Evolutionary conservation across 2,329 filamentous ascomycete genomes (phyloP).

Genomic region (Fonsecaea monophora): DNA sequence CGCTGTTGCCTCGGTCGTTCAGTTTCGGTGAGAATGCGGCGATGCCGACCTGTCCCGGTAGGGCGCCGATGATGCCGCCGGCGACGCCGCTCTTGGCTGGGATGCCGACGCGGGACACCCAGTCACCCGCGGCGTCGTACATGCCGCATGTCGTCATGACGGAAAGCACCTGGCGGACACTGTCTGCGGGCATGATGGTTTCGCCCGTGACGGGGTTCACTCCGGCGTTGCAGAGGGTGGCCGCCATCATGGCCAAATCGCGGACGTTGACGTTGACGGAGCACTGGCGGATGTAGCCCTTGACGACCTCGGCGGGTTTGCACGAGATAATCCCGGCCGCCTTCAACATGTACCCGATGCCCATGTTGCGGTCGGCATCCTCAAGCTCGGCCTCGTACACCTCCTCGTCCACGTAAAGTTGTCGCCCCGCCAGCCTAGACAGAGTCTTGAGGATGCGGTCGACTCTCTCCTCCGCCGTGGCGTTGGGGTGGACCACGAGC

Average conservation of each 20-base stretch:
- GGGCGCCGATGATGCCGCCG: slow-evolving; percentile 28
- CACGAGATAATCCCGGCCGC: slow-evolving; percentile 30
- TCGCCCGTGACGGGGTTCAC: slow-evolving; percentile 30
- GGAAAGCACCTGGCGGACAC: slow-evolving; percentile 32
- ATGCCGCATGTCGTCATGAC: slow-evolving; percentile 33
- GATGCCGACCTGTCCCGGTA: slow-evolving; percentile 31
- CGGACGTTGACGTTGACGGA: slow-evolving; percentile 32
- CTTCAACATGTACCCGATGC: slow-evolving; percentile 31
- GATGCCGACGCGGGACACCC: slow-evolving; percentile 30
- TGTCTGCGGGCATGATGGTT: slow-evolving; percentile 28
- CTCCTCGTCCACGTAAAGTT: slow-evolving; percentile 30
- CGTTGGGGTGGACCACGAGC: slow-evolving; percentile 28
- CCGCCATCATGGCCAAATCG: slow-evolving; percentile 32
- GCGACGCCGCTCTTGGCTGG: slow-evolving; percentile 32
- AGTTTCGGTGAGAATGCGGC: slow-evolving; percentile 31
- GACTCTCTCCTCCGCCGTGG: slow-evolving; percentile 28
- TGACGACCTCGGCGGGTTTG: slow-evolving; percentile 30
- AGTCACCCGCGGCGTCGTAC: slow-evolving; percentile 29
- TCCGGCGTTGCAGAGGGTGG: slow-evolving; percentile 30
- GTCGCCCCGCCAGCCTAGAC: slow-evolving; percentile 27
- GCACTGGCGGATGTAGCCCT: slow-evolving; percentile 33
- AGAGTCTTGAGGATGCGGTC: slow-evolving; percentile 30
- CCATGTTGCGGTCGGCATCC: slow-evolving; percentile 33
- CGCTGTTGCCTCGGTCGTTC: slow-evolving; percentile 26
- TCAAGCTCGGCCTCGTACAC: slow-evolving; percentile 30